Evolutionary conservation across 768 basidiomycete genomes (phyloP), one percentile per base, ranked within the genome.

Genomic region (Boletus sensibilis): DNA sequence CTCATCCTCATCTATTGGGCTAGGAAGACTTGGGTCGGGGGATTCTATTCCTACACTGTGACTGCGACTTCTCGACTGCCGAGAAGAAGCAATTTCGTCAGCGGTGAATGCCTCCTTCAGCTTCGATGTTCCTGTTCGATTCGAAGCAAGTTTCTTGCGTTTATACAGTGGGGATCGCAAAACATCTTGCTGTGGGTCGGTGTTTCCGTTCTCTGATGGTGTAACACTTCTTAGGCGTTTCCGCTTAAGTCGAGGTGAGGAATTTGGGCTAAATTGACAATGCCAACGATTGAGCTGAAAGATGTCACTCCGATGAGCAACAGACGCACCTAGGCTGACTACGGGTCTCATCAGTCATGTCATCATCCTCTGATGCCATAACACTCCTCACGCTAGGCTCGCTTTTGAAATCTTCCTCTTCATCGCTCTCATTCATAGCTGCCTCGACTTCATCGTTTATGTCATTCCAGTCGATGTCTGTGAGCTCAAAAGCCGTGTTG

Each of bases 361-460:
- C 64, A 64, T 62, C 85, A 53, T 84, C 82, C 52, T 86, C 85
- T 43, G 78, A 73, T 64, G 63, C 74, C 61, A 75, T 71, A 53
- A 52, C 72, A 67, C 72, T 83, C 68, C 66, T 76, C 68, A 75
- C 76, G 54, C 73, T 81, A 64, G 44, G 68, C 59, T 65, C 74
- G 58, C 68, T 76, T 66, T 64, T 72, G 49, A 61, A 56, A 53
- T 76, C 76, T 31, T 75, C 73, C 11, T 71, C 74, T 51, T 87
- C 86, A 57, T 88, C 85, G 59, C 85, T 86, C 76, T 90, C 88
- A 59, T 85, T 87, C 83, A 94, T 84, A 38, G 90, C 87, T 41
- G 87, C 92, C 58, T 93, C 91, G 35, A 94, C 87, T 66, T 95
- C 94, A 56, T 88, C 83, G 66, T 91, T 90, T 62, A 92, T 87